These are phyloP conservation scores for Serendipita sp. DNA, from an alignment of 1,284 basidiomycete genomes.

Conservation along the genomic window DNA sequence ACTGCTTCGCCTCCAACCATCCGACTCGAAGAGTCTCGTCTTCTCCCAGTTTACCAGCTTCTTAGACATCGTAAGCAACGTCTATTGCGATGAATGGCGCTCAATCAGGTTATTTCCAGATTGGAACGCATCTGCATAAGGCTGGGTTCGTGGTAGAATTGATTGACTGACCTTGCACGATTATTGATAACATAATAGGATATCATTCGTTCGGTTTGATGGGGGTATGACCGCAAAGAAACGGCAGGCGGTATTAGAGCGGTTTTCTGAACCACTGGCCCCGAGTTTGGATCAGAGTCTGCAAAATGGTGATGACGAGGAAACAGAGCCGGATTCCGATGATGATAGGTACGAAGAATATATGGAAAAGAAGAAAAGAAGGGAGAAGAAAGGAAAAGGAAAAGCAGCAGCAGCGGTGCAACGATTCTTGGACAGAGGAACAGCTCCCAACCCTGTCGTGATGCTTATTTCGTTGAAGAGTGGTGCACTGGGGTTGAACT, in stretches of 20 bases:
- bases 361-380: conserved; percentile 2
- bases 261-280: conserved; percentile 49
- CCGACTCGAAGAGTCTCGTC: conserved; percentile 51
- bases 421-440: not conserved
- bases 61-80: conserved; percentile 47
- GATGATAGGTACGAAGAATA: conserved; percentile 18
- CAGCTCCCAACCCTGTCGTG: conserved; percentile 46
- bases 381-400: conserved; percentile 24
- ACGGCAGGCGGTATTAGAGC: conserved; percentile 64
- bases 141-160: conserved; percentile 33
- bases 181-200: conserved; percentile 29
- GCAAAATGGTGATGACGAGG: conserved; percentile 22
- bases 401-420: conserved; percentile 5
- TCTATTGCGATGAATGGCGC: not conserved
- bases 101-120: conserved; percentile 28
- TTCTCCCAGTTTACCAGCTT: conserved; percentile 80
- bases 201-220: conserved; percentile 66
- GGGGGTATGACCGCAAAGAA: conserved; percentile 65
- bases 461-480: conserved; percentile 78
- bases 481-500: conserved; percentile 67
- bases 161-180: conserved; percentile 7
- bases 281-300: conserved; percentile 16
- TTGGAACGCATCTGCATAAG: conserved; percentile 51
- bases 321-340: conserved; percentile 16
- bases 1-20: conserved; percentile 53